phyloP scores from a whole-genome alignment of 345 rosid species.

The Salix exigua region DNA sequence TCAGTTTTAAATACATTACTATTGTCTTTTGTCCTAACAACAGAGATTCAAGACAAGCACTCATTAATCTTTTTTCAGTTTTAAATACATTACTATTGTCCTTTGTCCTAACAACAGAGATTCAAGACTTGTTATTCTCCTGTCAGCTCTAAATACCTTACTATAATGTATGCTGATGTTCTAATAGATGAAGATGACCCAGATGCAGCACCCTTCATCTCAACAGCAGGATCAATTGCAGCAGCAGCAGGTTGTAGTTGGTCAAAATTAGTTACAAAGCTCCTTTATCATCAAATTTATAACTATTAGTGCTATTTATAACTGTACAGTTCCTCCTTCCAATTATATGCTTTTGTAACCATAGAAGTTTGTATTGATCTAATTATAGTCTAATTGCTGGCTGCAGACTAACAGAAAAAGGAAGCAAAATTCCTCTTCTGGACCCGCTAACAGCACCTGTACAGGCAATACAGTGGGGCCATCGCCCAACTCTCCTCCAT shows the following conservation, averaged over 20 bases:
- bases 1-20: not conserved
- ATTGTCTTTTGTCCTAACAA: not conserved
- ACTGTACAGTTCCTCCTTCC: not conserved
- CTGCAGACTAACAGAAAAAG: conserved; percentile 54
- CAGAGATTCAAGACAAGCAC: not conserved
- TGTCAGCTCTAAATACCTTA: not conserved
- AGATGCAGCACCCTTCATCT: conserved; percentile 51
- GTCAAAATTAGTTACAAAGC: conserved; percentile 3
- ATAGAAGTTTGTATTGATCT: not conserved
- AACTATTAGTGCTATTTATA: not conserved
- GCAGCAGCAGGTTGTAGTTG: conserved; percentile 45
- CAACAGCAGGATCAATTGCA: conserved; percentile 50
- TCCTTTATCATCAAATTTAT: conserved; percentile 4
- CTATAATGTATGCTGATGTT: conserved; percentile 7
- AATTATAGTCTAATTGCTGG: conserved; percentile 10
- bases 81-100: not conserved
- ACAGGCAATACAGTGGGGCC: conserved; percentile 61
- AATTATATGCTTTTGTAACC: not conserved
- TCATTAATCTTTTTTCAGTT: not conserved
- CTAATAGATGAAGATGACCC: conserved; percentile 50
- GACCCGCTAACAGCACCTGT: conserved; percentile 59
- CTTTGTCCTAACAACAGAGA: not conserved
- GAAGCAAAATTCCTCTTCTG: conserved; percentile 60
- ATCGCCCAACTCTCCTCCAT: conserved; percentile 60
- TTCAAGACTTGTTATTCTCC: not conserved